Evolutionary conservation across 768 basidiomycete species (phyloP).

Genomic region (Collybia nuda): DNA sequence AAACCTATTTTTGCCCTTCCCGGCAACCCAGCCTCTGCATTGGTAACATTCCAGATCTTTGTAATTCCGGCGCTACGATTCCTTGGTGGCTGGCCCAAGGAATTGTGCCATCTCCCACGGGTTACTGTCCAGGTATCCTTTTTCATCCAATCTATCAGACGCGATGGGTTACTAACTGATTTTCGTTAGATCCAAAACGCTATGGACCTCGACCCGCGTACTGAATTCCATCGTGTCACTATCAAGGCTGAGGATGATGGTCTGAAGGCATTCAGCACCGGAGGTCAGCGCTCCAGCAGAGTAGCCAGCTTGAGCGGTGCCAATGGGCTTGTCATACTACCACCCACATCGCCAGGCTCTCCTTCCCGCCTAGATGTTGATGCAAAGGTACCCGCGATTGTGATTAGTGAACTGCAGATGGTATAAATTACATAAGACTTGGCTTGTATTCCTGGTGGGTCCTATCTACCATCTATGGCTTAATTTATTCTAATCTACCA

Average conservation of each 20-base stretch:
- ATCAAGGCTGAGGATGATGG: constrained; percentile 46
- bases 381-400: constrained; percentile 54
- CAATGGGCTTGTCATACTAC: constrained; percentile 76
- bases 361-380: constrained; percentile 48
- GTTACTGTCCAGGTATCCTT: constrained; percentile 61
- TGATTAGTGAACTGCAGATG: constrained; percentile 65
- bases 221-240: constrained; percentile 81
- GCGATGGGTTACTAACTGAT: background rate
- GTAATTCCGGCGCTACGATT: constrained; percentile 77
- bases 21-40: constrained; percentile 85
- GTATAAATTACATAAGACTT: background rate
- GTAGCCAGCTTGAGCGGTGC: constrained; percentile 80
- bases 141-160: background rate
- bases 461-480: no score
- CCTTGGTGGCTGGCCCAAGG: constrained; percentile 66
- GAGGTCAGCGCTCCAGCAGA: constrained; percentile 83
- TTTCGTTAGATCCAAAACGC: constrained; percentile 48
- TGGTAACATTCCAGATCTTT: constrained; percentile 85
- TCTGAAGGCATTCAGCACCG: constrained; percentile 74
- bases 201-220: constrained; percentile 70
- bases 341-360: constrained; percentile 35
- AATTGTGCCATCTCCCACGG: constrained; percentile 55
- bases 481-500: no score
- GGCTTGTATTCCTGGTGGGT: background rate
- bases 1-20: constrained; percentile 85